phyloP scores from a whole-genome alignment of 176 grass and related monocot species.

The Paspalum notatum region DNA sequence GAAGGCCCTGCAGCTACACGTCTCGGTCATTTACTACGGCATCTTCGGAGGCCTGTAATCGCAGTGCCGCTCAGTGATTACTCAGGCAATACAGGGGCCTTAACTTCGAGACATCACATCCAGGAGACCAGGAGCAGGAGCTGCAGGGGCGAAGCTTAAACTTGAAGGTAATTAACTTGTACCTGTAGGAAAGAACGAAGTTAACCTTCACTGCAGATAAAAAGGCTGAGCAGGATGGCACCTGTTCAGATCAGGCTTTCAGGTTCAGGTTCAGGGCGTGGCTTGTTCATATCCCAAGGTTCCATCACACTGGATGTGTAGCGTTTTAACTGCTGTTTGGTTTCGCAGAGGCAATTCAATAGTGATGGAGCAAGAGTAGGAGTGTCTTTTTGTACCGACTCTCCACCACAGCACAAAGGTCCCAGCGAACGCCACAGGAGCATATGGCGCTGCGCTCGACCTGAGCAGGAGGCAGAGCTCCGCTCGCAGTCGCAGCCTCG shows the following conservation, averaged over 20 bases:
- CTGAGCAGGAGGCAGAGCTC: background rate
- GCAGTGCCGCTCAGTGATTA: slow-evolving; percentile 44
- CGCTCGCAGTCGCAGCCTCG: background rate
- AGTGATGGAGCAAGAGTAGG: background rate
- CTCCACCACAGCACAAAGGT: background rate
- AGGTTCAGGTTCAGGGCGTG: background rate
- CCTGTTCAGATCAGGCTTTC: background rate
- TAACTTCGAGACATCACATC: slow-evolving; percentile 60
- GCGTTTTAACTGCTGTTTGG: background rate
- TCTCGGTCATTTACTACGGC: slow-evolving; percentile 35
- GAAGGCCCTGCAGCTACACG: slow-evolving; percentile 39
- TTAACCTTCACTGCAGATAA: background rate
- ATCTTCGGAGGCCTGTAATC: slow-evolving; percentile 2
- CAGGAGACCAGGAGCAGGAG: slow-evolving; percentile 26
- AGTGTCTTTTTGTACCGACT: background rate
- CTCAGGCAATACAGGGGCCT: slow-evolving; percentile 24
- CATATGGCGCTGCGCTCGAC: background rate
- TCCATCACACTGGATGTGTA: background rate
- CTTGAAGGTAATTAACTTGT: background rate
- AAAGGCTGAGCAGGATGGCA: background rate
- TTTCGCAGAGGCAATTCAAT: background rate
- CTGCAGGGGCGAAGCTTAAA: background rate
- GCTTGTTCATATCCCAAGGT: slow-evolving; percentile 15
- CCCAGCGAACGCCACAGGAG: background rate
- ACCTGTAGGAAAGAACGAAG: too few species aligned